These are phyloP conservation scores for Brassica hybrid DNA, from an alignment of 441 rosid species.

Conservation along the genomic window DNA sequence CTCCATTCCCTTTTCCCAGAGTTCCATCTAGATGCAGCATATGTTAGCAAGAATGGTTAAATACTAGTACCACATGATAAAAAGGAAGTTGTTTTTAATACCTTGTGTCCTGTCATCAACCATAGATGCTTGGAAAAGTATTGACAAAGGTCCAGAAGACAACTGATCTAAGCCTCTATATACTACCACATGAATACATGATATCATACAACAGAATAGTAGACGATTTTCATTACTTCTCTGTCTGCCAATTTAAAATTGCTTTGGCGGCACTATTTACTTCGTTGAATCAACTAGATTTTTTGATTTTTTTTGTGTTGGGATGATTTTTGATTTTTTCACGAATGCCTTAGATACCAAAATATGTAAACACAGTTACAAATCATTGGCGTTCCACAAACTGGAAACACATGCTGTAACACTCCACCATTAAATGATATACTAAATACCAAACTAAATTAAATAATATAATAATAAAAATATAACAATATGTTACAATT, in stretches of 20 bases:
- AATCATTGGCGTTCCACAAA: neutral
- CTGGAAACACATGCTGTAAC: neutral
- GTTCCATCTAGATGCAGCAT: slow-evolving; percentile 50
- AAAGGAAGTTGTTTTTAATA: slow-evolving; percentile 27
- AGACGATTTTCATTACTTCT: neutral
- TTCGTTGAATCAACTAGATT: no score
- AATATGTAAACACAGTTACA: neutral
- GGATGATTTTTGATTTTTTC: no score
- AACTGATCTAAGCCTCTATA: slow-evolving; percentile 81
- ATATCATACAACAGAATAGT: neutral
- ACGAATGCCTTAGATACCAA: no score
- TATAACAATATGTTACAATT: no score
- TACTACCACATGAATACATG: slow-evolving; percentile 75
- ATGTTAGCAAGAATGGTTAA: slow-evolving; percentile 36
- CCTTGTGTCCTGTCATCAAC: slow-evolving; percentile 63
- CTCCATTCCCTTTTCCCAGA: slow-evolving; percentile 54
- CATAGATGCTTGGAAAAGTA: slow-evolving; percentile 72
- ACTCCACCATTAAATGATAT: neutral
- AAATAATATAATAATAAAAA: no score
- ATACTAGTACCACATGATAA: no score
- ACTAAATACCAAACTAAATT: neutral
- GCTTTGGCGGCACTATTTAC: neutral
- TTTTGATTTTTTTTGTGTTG: no score
- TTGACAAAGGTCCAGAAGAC: slow-evolving; percentile 86
- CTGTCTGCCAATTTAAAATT: neutral